A percentile compares a stretch with the other conserved stretches of the same genome.
These are phyloP conservation scores for Berkeleyomyces rouxiae DNA, from an alignment of 2,329 filamentous ascomycete genomes.

Conservation along the genomic window DNA sequence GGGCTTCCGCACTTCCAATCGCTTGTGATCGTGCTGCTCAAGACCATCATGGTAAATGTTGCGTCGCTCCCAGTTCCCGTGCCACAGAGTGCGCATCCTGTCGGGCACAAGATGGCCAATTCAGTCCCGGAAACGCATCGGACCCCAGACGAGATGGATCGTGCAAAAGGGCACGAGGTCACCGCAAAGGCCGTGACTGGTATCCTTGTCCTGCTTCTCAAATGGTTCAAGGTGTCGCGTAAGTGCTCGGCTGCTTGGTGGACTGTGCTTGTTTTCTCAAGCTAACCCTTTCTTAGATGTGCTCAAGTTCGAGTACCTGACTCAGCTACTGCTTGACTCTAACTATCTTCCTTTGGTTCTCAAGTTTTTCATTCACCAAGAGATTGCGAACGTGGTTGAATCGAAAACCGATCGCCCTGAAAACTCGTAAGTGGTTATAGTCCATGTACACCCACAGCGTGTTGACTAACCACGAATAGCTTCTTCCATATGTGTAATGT, in stretches of 20 bases:
- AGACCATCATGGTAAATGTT: constrained; percentile 73
- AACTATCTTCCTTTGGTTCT: constrained; percentile 87
- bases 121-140: constrained; percentile 18
- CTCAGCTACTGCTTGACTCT: constrained; percentile 80
- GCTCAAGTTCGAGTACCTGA: constrained; percentile 89
- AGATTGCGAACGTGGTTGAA: constrained; percentile 78
- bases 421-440: constrained; percentile 43
- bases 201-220: constrained; percentile 69
- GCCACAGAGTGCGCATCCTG: constrained; percentile 12
- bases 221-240: constrained; percentile 95
- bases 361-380: constrained; percentile 87
- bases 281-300: constrained; percentile 37
- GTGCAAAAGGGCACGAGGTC: constrained; percentile 68
- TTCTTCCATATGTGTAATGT: constrained; percentile 84
- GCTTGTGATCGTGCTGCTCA: constrained; percentile 79
- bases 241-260: constrained; percentile 24
- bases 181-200: constrained; percentile 84
- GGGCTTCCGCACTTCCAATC: constrained; percentile 80
- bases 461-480: constrained; percentile 27
- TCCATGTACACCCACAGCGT: neutral
- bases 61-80: constrained; percentile 41
- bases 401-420: constrained; percentile 70
- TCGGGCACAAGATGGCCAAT: constrained; percentile 20
- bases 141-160: constrained; percentile 61
- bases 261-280: constrained; percentile 11